Evolutionary conservation across 352 stramenopile species (phyloP).

Genomic region (Lagenidium sp.): DNA sequence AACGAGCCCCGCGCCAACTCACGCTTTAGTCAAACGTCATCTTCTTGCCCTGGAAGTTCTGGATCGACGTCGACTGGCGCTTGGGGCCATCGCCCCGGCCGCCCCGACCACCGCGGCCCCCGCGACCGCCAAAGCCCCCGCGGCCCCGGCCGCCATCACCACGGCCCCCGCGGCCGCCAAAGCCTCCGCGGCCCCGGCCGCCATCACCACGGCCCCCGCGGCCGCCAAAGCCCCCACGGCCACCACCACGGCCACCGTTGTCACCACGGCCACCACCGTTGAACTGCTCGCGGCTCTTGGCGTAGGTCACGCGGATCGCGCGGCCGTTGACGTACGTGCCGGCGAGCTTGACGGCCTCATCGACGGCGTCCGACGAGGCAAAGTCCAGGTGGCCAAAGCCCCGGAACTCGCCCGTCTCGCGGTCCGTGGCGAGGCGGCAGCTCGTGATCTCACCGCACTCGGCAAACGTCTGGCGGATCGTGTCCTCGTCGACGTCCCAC

Average conservation of each 20-base stretch:
- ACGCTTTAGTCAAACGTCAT: constrained; percentile 97
- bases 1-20: constrained; percentile 1
- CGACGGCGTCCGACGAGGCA: constrained; percentile 88
- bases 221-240: constrained; percentile 48
- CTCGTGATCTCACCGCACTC: constrained; percentile 93
- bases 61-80: constrained; percentile 87
- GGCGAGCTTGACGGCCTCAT: constrained; percentile 87
- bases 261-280: constrained; percentile 21
- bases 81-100: constrained; percentile 66
- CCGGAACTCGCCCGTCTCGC: constrained; percentile 97
- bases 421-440: constrained; percentile 94
- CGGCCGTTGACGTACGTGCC: constrained; percentile 91
- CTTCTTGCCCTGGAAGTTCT: constrained; percentile 94
- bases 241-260: constrained; percentile 23
- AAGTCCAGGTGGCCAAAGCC: constrained; percentile 99
- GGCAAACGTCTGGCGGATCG: constrained; percentile 87
- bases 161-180: constrained; percentile 23
- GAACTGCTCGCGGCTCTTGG: constrained; percentile 55
- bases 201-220: constrained; percentile 42
- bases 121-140: constrained; percentile 23
- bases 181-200: constrained; percentile 26
- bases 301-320: constrained; percentile 93
- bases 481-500: constrained; percentile 95
- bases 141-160: constrained; percentile 36
- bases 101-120: constrained; percentile 33